These are phyloP conservation scores for Cladosporium phlei DNA, from an alignment of 2,329 filamentous ascomycete genomes.

Conservation along the genomic window DNA sequence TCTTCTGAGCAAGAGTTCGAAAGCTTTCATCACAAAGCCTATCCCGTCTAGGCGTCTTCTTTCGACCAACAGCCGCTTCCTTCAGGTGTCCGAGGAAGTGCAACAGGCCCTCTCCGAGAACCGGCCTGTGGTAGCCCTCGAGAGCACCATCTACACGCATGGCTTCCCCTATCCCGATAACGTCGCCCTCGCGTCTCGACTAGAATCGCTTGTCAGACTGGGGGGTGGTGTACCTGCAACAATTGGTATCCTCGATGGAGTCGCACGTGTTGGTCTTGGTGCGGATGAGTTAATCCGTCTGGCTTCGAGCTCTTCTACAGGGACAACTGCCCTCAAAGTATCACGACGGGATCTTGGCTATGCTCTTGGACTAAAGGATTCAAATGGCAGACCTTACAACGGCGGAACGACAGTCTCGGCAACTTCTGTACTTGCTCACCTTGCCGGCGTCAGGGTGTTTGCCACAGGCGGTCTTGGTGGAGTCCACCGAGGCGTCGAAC, in stretches of 20 bases:
- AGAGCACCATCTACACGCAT: slow-evolving; percentile 97
- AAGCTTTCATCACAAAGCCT: background rate
- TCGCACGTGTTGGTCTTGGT: slow-evolving; percentile 73
- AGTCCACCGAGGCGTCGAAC: slow-evolving; percentile 83
- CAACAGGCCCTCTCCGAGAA: slow-evolving; percentile 67
- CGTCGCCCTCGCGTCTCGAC: slow-evolving; percentile 67
- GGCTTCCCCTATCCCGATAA: slow-evolving; percentile 69
- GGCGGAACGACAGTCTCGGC: slow-evolving; percentile 91
- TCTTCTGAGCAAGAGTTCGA: background rate
- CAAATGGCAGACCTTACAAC: slow-evolving; percentile 64
- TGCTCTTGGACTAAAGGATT: slow-evolving; percentile 67
- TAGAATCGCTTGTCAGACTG: slow-evolving; percentile 75
- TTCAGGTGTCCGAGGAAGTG: slow-evolving; percentile 78
- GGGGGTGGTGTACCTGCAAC: slow-evolving; percentile 85
- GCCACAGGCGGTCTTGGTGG: slow-evolving; percentile 92
- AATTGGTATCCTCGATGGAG: slow-evolving; percentile 78
- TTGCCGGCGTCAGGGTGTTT: slow-evolving; percentile 87
- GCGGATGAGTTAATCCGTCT: slow-evolving; percentile 69
- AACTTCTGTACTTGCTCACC: slow-evolving; percentile 82
- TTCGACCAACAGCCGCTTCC: slow-evolving; percentile 44
- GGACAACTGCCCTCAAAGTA: slow-evolving; percentile 67
- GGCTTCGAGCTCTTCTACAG: slow-evolving; percentile 49
- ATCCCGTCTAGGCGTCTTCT: slow-evolving; percentile 8
- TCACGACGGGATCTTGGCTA: slow-evolving; percentile 84
- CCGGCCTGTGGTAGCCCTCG: slow-evolving; percentile 83